Evolutionary conservation across 2,329 filamentous ascomycete genomes (phyloP).

Genomic region (Hyphodiscus sp.): DNA sequence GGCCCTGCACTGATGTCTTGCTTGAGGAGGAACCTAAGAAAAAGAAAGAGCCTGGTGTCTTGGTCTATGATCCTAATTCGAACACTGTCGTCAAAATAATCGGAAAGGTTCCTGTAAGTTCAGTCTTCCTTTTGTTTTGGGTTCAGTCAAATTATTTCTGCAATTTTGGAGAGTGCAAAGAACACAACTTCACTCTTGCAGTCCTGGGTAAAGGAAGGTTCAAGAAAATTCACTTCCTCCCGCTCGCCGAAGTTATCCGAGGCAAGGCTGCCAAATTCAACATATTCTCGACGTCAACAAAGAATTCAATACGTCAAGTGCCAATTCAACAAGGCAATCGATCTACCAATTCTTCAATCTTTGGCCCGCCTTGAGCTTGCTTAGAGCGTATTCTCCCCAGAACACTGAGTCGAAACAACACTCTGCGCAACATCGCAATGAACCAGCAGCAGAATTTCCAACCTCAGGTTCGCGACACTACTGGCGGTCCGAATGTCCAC

Average conservation of each 20-base stretch:
- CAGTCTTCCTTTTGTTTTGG: not conserved
- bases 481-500: slow-evolving; percentile 48
- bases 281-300: too few species aligned
- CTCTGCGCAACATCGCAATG: slow-evolving; percentile 8
- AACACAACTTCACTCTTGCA: not conserved
- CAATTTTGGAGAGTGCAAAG: too few species aligned
- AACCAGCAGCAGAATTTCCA: slow-evolving; percentile 46
- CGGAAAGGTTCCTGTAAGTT: slow-evolving; percentile 7
- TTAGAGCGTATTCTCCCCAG: too few species aligned
- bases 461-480: slow-evolving; percentile 52
- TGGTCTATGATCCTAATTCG: slow-evolving; percentile 16
- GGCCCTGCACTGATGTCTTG: slow-evolving; percentile 18
- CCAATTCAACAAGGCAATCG: too few species aligned
- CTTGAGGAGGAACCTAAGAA: slow-evolving; percentile 18
- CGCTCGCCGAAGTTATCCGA: too few species aligned
- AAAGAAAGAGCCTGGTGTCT: slow-evolving; percentile 10
- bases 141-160: not conserved
- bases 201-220: not conserved
- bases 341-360: too few species aligned
- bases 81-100: slow-evolving; percentile 13
- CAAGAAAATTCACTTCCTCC: too few species aligned
- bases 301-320: too few species aligned
- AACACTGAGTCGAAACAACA: not conserved
- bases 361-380: too few species aligned
- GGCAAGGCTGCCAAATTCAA: too few species aligned